phyloP scores from a whole-genome alignment of 2,329 filamentous ascomycete species.

The Aspergillus fischeri region DNA sequence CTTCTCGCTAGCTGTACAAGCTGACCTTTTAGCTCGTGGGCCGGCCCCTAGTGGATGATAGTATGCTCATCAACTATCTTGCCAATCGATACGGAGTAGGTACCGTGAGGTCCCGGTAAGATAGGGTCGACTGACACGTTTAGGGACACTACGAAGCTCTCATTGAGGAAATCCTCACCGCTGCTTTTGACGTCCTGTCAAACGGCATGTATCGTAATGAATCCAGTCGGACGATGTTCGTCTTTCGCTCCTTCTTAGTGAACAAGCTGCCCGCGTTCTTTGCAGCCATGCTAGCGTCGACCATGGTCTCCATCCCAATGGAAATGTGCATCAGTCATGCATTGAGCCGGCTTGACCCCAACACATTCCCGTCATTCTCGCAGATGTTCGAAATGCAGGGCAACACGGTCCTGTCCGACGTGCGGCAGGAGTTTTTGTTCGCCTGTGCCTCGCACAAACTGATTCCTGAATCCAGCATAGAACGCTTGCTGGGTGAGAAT shows the following conservation, averaged over 20 bases:
- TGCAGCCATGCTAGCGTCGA: conserved; percentile 52
- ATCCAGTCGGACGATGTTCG: conserved; percentile 57
- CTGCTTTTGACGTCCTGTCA: conserved; percentile 83
- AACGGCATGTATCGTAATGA: conserved; percentile 75
- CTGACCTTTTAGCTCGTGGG: conserved; percentile 64
- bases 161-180: conserved; percentile 77
- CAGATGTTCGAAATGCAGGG: conserved; percentile 59
- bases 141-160: conserved; percentile 73
- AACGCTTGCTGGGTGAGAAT: conserved; percentile 76
- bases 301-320: conserved; percentile 56
- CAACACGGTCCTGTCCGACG: conserved; percentile 59
- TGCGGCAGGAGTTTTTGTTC: conserved; percentile 79
- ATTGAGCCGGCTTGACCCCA: conserved; percentile 58
- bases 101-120: not conserved
- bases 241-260: conserved; percentile 82
- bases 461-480: conserved; percentile 73
- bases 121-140: conserved; percentile 1
- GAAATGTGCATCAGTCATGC: conserved; percentile 65
- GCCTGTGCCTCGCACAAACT: conserved; percentile 84
- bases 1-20: not conserved
- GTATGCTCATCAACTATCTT: conserved; percentile 71
- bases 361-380: conserved; percentile 61
- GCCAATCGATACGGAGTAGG: conserved; percentile 77
- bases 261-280: conserved; percentile 65
- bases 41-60: conserved; percentile 78